Evolutionary conservation across 2,329 filamentous ascomycete genomes (phyloP), one percentile per base, ranked within the genome.

Genomic region (Neonectria hederae): DNA sequence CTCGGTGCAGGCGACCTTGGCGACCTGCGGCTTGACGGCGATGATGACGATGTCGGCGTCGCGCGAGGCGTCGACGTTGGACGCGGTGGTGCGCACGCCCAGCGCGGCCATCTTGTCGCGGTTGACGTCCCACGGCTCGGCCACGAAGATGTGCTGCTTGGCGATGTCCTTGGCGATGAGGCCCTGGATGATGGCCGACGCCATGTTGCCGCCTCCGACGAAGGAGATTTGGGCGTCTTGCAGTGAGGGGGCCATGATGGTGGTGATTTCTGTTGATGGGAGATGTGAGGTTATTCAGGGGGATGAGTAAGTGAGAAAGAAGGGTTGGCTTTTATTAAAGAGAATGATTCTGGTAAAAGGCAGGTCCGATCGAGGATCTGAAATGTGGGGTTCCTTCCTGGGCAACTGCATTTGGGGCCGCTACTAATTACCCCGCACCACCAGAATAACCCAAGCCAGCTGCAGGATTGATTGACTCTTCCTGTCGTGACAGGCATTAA

Each of bases 71-170:
- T 84, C 83, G 67, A 75, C 72, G 73, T 84, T 85, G 68, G 80
- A 81, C 2, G 77, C 77, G 4, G 82, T 84, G 58, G 82, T 83
- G 67, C 74, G 76, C 56, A 84, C 83, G 56, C 83, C 83, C 5
- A 79, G 70, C 2, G 77, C 78, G 35, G 75, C 78, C 75, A 84
- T 82, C 78, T 85, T 85, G 56, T 78, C 74, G 60, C 83, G 81
- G 79, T 84, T 85, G 60, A 84, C 83, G 4, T 84, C 83, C 82
- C 83, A 85, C 2, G 83, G 83, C 76, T 85, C 83, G 4, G 83
- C 78, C 59, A 85, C 83, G 73, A 70, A 76, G 73, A 85, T 81
- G 76, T 83, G 80, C 58, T 77, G 71, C 72, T 80, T 79, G 68
- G 78, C 62, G 70, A 82, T 80, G 73, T 78, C 77, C 68, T 82